Base-by-base conservation (phyloP, 345 rosid genomes). In the Salix exigua region DNA sequence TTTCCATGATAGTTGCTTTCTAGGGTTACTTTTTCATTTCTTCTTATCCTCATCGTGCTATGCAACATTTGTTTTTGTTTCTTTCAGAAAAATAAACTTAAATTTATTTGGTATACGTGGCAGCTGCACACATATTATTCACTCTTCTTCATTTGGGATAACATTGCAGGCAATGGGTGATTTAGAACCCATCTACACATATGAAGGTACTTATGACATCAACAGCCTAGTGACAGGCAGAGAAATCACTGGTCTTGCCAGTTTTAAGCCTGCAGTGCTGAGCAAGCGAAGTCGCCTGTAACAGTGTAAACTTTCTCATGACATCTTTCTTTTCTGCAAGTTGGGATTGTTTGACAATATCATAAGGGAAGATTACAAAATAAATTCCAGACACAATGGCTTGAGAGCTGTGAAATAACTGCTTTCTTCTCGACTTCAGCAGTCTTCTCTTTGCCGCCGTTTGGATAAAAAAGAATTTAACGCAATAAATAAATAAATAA, bases 121-220 rank as follows among this genome's bases (percentile, higher is more conserved):
- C 37, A 18, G 58, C 1, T 51, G 10, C 19, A 51, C 19, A 51
- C 58, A 50, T 50, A 50, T 50, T 18, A 51, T 51, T 51, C n/a
- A 51, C 58, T 6, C 58, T 19, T 2, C 23, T 19, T 7, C 0
- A 46, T 16, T 31, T 48, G 28, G 64, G 50, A 35, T 74, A 5
- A 40, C 51, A 26, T 37, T 83, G 88, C 95, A 91, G 98, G 99
- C 99, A 70, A 92, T 96, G 80, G 94, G 99, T 71, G 99, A 94
- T 86, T 82, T 96, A 86, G 99, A 96, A 76, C 99, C 99, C 17
- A 94, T 96, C 53, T 89, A 92, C 83, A 94, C 98, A 13, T 94
- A 87, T 42, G 99, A 93, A 87, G 99, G 99, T 79, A 95, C 99
- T 2, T 89, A 92, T 19, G 98, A 96, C 60, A 94, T 96, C 75